Percentiles rank a stretch among this genome's conserved stretches.
phyloP scores from a whole-genome alignment of 148 eudicot genomes.

The Diospyros lotus region DNA sequence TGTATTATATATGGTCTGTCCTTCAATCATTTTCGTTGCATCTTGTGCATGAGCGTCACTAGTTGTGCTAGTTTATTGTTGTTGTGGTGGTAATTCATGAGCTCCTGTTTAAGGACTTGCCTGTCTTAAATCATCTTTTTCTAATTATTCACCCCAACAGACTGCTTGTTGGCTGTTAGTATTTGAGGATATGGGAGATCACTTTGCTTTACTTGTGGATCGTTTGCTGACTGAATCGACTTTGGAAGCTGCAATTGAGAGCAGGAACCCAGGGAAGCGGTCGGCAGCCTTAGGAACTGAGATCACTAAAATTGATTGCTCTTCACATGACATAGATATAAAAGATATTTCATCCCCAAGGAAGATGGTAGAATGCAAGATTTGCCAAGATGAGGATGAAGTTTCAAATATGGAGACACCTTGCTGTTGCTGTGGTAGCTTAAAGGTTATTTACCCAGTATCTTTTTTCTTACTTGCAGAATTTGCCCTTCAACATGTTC shows the following conservation, averaged over 20 bases:
- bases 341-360: conserved; percentile 34
- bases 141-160: not conserved
- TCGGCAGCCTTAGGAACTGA: conserved; percentile 19
- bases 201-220: conserved; percentile 76
- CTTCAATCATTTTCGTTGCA: too few species aligned
- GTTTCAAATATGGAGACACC: conserved; percentile 88
- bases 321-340: conserved; percentile 20
- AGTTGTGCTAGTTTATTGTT: too few species aligned
- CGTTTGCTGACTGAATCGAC: conserved; percentile 91
- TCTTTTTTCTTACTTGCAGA: not conserved
- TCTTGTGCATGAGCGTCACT: too few species aligned
- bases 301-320: conserved; percentile 26
- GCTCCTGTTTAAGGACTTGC: too few species aligned
- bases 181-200: conserved; percentile 74
- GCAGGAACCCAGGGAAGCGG: conserved; percentile 36
- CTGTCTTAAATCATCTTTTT: not conserved
- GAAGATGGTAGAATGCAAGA: conserved; percentile 87
- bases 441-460: conserved; percentile 51
- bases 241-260: conserved; percentile 78
- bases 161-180: not conserved
- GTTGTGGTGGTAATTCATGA: too few species aligned
- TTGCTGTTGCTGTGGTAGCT: conserved; percentile 94
- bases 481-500: not conserved
- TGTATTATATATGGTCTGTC: too few species aligned
- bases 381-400: conserved; percentile 89